Evolutionary conservation across 345 rosid genomes (phyloP).

Genomic region (Syzygium aqueum): DNA sequence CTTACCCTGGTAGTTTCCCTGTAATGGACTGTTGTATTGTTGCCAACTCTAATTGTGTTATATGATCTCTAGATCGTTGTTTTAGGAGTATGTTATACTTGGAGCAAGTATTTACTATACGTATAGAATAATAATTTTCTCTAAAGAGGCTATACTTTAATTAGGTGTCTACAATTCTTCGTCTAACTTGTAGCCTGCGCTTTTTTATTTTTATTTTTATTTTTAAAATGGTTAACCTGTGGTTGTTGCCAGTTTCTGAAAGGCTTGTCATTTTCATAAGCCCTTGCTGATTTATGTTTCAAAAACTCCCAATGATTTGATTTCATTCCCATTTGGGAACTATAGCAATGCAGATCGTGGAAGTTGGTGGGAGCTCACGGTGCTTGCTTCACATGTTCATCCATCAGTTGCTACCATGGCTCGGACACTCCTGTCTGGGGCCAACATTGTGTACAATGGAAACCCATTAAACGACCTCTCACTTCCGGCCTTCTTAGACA

Average conservation of each 20-base stretch:
- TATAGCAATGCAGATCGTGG: constrained; percentile 74
- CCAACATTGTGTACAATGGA: constrained; percentile 82
- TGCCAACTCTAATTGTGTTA: background rate
- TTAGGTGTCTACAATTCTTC: background rate
- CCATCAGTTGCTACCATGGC: constrained; percentile 99
- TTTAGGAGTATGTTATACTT: background rate
- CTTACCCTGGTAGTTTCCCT: background rate
- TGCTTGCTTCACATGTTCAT: constrained; percentile 80
- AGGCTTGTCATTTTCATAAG: background rate
- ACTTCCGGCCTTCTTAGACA: constrained; percentile 77
- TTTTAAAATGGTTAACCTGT: background rate
- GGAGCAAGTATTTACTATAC: background rate
- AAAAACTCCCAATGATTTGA: background rate
- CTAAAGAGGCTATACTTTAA: background rate
- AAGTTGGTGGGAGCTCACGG: constrained; percentile 93
- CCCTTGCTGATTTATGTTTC: background rate
- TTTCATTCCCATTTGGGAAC: constrained; percentile 4
- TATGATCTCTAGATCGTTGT: background rate
- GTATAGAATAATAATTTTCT: background rate
- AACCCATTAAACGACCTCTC: constrained; percentile 75
- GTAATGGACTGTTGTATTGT: background rate
- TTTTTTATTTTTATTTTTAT: background rate
- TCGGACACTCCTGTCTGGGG: constrained; percentile 81
- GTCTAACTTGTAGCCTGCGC: background rate
- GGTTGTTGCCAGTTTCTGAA: background rate